Conservation (phyloP, 2,329 filamentous ascomycete species). For the Pestalotiopsis sp. region DNA sequence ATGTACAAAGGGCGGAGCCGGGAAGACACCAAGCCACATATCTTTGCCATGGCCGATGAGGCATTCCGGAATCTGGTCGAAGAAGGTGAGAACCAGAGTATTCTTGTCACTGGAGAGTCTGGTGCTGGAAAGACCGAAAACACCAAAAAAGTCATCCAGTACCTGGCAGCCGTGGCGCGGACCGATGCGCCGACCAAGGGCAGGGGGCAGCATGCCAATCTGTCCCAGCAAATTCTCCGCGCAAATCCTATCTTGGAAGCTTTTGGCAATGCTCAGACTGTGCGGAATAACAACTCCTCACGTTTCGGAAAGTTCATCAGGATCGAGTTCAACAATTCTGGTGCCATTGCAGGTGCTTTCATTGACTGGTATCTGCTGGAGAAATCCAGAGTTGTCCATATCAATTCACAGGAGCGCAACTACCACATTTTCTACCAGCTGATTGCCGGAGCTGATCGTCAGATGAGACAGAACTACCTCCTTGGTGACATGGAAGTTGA, state of each 20-base stretch:
- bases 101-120: constrained; percentile 95
- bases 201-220: constrained; percentile 69
- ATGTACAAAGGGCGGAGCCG: constrained; percentile 93
- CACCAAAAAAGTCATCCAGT: constrained; percentile 99
- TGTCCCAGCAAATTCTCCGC: constrained; percentile 93
- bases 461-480: constrained; percentile 74
- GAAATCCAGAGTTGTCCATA: constrained; percentile 92
- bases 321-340: constrained; percentile 86
- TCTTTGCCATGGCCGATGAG: constrained; percentile 96
- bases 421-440: constrained; percentile 99
- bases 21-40: constrained; percentile 95
- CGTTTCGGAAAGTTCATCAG: constrained; percentile 98
- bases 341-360: constrained; percentile 91
- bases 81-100: constrained; percentile 94
- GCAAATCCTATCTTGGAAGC: constrained; percentile 97
- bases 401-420: constrained; percentile 86
- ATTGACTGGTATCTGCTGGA: constrained; percentile 99
- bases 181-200: constrained; percentile 70
- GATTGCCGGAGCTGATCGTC: constrained; percentile 75
- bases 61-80: constrained; percentile 95
- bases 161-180: constrained; percentile 89
- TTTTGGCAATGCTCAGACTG: constrained; percentile 97
- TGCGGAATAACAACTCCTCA: constrained; percentile 97
- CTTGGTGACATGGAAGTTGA: constrained; percentile 74
- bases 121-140: constrained; percentile 98